These are phyloP conservation scores for Colletotrichum cordylinicola DNA, from an alignment of 2,329 filamentous ascomycete species.

Conservation along the genomic window DNA sequence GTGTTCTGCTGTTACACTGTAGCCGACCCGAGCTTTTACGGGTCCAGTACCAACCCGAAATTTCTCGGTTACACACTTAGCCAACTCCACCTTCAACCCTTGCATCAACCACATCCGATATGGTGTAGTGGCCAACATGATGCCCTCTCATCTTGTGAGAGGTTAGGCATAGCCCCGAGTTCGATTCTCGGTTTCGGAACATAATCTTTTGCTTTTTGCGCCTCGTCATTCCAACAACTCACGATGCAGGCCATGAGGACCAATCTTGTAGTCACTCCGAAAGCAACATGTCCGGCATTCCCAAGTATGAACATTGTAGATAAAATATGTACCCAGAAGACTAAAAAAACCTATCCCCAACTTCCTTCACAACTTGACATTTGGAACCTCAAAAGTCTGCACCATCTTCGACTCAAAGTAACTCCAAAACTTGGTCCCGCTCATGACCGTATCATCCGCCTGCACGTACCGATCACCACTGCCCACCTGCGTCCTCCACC, in stretches of 20 bases:
- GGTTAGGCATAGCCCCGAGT: constrained; percentile 17
- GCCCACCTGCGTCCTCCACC: constrained; percentile 43
- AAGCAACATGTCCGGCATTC: accelerated
- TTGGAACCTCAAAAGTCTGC: constrained; percentile 43
- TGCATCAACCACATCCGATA: neutral
- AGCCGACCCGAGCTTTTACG: neutral
- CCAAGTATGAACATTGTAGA: neutral
- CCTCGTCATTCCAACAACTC: neutral
- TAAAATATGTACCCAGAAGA: neutral
- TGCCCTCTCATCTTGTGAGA: constrained; percentile 9
- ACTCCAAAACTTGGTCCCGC: constrained; percentile 40
- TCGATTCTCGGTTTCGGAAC: constrained; percentile 15
- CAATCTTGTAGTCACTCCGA: too few species aligned
- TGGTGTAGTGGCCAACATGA: constrained; percentile 21
- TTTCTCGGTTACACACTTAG: neutral
- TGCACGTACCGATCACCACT: constrained; percentile 38
- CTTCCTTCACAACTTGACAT: constrained; percentile 25
- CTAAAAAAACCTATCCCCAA: neutral
- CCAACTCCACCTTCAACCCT: neutral
- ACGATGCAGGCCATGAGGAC: too few species aligned
- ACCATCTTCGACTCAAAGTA: constrained; percentile 38
- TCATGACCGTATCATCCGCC: constrained; percentile 35
- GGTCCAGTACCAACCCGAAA: neutral
- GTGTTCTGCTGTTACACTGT: neutral
- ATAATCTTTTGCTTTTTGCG: neutral